A percentile compares a stretch with the other conserved stretches of the same genome.
Evolutionary conservation across 2,329 filamentous ascomycete genomes (phyloP).

Genomic region (Diaporthe capsici): DNA sequence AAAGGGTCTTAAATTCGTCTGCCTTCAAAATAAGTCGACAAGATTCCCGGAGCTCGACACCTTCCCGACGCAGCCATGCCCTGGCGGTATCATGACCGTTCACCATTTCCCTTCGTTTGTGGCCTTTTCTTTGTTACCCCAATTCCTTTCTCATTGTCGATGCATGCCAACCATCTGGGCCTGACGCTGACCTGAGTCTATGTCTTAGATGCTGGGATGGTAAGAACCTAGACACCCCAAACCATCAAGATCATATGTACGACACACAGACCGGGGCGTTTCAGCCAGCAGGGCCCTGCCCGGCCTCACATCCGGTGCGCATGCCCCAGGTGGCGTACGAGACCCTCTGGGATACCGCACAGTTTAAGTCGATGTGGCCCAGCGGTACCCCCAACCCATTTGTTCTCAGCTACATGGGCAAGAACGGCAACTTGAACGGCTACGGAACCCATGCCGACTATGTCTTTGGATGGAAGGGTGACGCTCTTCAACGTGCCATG

Average conservation of each 20-base stretch:
- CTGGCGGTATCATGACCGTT: conserved; percentile 60
- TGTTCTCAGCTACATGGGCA: conserved; percentile 45
- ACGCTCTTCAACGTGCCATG: conserved; percentile 51
- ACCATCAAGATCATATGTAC: conserved; percentile 60
- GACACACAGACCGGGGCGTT: conserved; percentile 48
- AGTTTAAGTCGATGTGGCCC: conserved; percentile 55
- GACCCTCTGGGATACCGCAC: conserved; percentile 59
- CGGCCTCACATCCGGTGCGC: conserved; percentile 49
- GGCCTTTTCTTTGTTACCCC: neutral
- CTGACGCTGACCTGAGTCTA: neutral
- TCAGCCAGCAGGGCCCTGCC: conserved; percentile 46
- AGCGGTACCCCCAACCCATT: conserved; percentile 51
- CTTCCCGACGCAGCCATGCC: conserved; percentile 56
- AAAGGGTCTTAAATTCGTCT: conserved; percentile 56
- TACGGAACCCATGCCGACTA: conserved; percentile 51
- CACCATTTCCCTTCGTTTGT: conserved; percentile 55
- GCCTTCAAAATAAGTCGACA: conserved; percentile 55
- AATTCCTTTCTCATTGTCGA: neutral
- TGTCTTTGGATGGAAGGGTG: conserved; percentile 53
- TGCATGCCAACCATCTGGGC: fast-evolving
- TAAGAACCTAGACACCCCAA: conserved; percentile 64
- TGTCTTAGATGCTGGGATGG: conserved; percentile 72
- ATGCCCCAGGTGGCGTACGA: conserved; percentile 56
- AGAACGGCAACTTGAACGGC: conserved; percentile 45
- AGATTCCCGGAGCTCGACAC: conserved; percentile 57